Percentiles rank a stretch among this genome's conserved stretches.
Evolutionary conservation across 1,139 yeast genomes (phyloP).

Genomic region (Candida glucosophila): DNA sequence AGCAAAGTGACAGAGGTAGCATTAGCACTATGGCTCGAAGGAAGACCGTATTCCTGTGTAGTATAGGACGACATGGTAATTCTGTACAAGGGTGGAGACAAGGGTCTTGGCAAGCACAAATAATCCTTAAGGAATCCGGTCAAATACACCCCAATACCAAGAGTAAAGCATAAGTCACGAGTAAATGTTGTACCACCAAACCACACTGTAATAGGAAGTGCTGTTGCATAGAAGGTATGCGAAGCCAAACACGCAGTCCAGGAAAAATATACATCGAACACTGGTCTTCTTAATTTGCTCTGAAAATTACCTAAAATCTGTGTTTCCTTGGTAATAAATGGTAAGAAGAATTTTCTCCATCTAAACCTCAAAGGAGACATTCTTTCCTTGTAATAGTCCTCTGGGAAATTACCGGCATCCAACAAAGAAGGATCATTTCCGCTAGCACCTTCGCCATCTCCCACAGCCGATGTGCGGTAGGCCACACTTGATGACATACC

Average conservation of each 20-base stretch:
- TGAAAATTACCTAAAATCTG: constrained; percentile 54
- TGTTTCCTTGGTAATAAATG: constrained; percentile 61
- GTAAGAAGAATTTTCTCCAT: constrained; percentile 48
- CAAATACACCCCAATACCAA: constrained; percentile 79
- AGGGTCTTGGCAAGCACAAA: constrained; percentile 85
- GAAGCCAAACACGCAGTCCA: constrained; percentile 87
- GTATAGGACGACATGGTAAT: constrained; percentile 86
- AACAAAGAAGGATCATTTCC: constrained; percentile 1
- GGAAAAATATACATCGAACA: constrained; percentile 71
- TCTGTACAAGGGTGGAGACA: constrained; percentile 85
- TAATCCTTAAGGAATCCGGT: constrained; percentile 77
- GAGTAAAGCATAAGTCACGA: constrained; percentile 63
- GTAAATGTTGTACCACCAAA: constrained; percentile 55
- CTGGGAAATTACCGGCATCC: constrained; percentile 71
- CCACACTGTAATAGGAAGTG: constrained; percentile 85
- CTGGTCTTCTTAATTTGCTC: constrained; percentile 34
- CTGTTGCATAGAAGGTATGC: constrained; percentile 85
- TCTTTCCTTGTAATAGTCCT: constrained; percentile 52
- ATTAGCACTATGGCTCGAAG: constrained; percentile 88
- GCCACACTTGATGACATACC: no score
- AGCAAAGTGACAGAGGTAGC: constrained; percentile 72
- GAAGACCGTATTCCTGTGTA: constrained; percentile 90
- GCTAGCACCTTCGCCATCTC: no score
- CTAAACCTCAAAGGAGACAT: constrained; percentile 54
- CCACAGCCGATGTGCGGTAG: no score